Base-by-base conservation (phyloP, 352 stramenopile genomes). In the Phytophthora cajani region DNA sequence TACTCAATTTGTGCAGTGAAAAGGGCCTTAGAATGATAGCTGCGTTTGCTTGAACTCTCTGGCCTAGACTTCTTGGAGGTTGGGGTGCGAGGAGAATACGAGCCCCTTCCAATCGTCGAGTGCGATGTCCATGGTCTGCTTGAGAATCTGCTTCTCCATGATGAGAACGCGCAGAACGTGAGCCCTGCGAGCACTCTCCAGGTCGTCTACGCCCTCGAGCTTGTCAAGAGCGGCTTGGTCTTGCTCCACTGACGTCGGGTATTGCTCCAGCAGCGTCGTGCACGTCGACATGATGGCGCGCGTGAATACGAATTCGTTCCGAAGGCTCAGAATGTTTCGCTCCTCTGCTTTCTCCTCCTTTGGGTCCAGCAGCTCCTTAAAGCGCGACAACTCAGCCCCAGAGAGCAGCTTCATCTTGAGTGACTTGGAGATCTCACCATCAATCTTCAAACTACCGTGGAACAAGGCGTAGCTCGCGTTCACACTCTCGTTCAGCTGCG, bases 61-160 rank as follows among this genome's bases (percentile, higher is more conserved):
- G 47, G n/a, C 19, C 46, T 78, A 73, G 25, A 67, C 52, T 17
- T 80, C 67, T 44, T 88, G 56, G n/a, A 88, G 36, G 21, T 82
- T 84, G 38, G 78, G 69, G 44, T 90, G 71, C 1, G 78, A 44
- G n/a, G 70, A 81, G 21, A 79, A 58, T n/a, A 89, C 57, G 44
- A 92, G 71, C 0, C 67, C 67, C 32, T 67, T 72, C 84, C 84
- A 92, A 33, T 85, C 68, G 21, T 79, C 62, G 55, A 79, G 50
- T 16, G 72, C 80, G 14, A 88, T 65, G 14, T 79, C 59, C 61
- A 88, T 75, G 12, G 82, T 79, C 63, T 89, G 58, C 25, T 83
- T 72, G 14, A 92, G 58, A 58, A 90, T 88, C 44, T 82, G 59
- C 54, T 92, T 92, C 67, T 92, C 84, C 56, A 85, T 68, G 51